These are phyloP conservation scores for Erythrobasidium yunnanense DNA, from an alignment of 768 basidiomycete species.

Conservation along the genomic window DNA sequence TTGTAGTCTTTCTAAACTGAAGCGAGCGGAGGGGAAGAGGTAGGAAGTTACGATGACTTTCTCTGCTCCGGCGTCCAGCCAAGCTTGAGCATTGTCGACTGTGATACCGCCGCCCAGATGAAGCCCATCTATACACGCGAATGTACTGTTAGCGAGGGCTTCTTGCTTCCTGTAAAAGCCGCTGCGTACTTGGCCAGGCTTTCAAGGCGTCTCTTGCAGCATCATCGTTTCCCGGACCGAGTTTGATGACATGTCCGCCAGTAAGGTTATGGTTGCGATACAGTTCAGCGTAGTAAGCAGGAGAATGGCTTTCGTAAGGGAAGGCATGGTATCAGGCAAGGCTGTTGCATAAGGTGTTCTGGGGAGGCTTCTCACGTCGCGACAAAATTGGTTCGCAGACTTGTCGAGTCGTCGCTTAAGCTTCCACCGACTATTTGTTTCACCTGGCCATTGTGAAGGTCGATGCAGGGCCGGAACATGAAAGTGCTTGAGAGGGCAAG, in stretches of 20 bases:
- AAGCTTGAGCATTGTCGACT: conserved; percentile 62
- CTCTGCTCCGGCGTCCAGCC: conserved; percentile 71
- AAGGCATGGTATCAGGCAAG: too few species aligned
- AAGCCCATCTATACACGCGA: conserved; percentile 54
- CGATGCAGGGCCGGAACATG: conserved; percentile 84
- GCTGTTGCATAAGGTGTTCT: not conserved
- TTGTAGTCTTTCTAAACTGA: conserved; percentile 62
- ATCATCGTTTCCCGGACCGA: conserved; percentile 76
- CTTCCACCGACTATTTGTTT: conserved; percentile 98
- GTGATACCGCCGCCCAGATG: conserved; percentile 93
- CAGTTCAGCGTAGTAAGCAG: conserved; percentile 66
- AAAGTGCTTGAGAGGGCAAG: too few species aligned
- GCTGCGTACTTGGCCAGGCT: conserved; percentile 65
- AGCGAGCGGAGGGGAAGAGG: conserved; percentile 73
- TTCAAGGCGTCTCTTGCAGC: conserved; percentile 74
- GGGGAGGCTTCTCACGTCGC: conserved; percentile 54
- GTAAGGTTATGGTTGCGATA: conserved; percentile 59
- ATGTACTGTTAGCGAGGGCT: not conserved
- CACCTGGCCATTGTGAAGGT: conserved; percentile 86
- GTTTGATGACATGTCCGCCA: conserved; percentile 93
- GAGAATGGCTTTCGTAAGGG: conserved; percentile 47
- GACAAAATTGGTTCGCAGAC: conserved; percentile 78
- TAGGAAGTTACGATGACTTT: conserved; percentile 97
- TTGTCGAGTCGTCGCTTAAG: conserved; percentile 57
- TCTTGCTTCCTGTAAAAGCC: not conserved